Conservation (phyloP, 73 alveolate species). For the Symbiodinium natans region DNA sequence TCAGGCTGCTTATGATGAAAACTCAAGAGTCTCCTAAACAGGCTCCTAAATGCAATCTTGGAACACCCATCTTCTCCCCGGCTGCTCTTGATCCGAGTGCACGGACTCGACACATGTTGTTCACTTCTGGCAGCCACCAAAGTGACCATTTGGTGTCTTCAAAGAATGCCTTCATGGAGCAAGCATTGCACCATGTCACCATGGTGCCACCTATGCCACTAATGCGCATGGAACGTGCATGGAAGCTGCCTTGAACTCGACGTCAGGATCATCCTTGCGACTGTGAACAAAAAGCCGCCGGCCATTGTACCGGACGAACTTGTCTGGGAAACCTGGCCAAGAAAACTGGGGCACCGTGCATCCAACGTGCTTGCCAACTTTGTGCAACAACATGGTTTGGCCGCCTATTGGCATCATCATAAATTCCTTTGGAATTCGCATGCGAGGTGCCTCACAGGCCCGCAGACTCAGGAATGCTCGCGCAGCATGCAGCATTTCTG, state of each 20-base stretch:
- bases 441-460: slow-evolving; percentile 42
- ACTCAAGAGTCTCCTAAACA: not conserved
- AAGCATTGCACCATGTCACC: too few species aligned
- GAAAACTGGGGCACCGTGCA: not conserved
- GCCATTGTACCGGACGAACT: slow-evolving; percentile 82
- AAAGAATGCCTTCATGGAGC: slow-evolving; percentile 45
- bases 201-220: too few species aligned
- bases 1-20: not conserved
- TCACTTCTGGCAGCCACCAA: slow-evolving; percentile 93
- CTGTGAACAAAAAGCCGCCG: slow-evolving; percentile 85
- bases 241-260: slow-evolving; percentile 46
- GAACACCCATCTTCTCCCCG: slow-evolving; percentile 81
- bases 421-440: slow-evolving; percentile 90
- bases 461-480: not conserved
- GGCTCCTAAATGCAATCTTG: not conserved
- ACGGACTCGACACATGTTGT: slow-evolving; percentile 92
- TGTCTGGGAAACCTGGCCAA: slow-evolving; percentile 70
- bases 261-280: slow-evolving; percentile 80
- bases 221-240: too few species aligned
- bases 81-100: slow-evolving; percentile 83
- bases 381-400: not conserved
- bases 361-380: not conserved
- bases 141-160: slow-evolving; percentile 89
- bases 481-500: not conserved
- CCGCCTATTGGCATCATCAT: slow-evolving; percentile 93